Base-by-base conservation (phyloP, 257 asterid species). In the Primulina eburnea region DNA sequence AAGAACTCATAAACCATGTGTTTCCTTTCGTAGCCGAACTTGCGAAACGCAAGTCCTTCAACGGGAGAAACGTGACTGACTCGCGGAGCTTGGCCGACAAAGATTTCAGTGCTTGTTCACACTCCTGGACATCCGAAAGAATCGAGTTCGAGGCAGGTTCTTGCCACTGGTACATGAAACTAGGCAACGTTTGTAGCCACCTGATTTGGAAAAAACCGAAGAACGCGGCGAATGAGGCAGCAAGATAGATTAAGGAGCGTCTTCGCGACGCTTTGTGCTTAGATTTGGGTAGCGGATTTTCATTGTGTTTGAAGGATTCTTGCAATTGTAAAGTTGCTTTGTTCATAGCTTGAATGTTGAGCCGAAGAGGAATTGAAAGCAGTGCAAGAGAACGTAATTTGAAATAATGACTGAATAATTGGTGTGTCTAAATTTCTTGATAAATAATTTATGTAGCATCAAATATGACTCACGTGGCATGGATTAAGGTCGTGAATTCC, bases 1-100 rank as follows among this genome's bases (percentile, higher is more conserved):
- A 17, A 60, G 95, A 85, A 73, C 96, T 89, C 96, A 89, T 89
- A 90, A 89, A 89, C 96, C 96, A 87, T 0, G 96, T 89, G 87
- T 89, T 90, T 9, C 92, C 96, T 63, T 74, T 68, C 71, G 73
- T 83, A 59, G 96, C 77, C 2, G 68, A 40, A 8, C 43, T n/a
- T 6, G 92, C 47, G 60, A 74, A 89, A 3, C 92, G 83, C 12
- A 84, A 60, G 76, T 90, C 96, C 70, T 90, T 90, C 21, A 87
- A 68, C 0, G 95, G 95, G 37, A 90, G 92, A 62, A 90, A 90
- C 7, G 90, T 83, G 63, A 89, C 84, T 0, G 90, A 12, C 1
- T 75, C 81, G 1, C 81, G 60, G 16, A 89, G 84, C 50, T 75
- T 85, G n/a, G 78, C 47, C 59, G 77, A 38, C 75, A 65, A 62